Percentiles rank a stretch among this genome's conserved stretches.
Conservation (phyloP, 108 stramenopile genomes). For the Nitzschia sp. region DNA sequence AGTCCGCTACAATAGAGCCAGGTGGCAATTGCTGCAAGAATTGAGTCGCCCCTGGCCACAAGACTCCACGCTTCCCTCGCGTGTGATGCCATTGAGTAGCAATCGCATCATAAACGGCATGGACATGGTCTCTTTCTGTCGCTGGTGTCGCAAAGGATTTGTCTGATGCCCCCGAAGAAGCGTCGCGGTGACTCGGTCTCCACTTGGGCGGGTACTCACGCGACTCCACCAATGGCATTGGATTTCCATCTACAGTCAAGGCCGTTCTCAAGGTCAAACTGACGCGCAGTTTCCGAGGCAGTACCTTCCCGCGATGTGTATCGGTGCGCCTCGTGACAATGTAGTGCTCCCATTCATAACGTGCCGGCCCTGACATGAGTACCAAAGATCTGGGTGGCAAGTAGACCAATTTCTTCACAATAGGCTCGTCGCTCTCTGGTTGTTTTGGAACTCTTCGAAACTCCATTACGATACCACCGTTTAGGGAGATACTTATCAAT, state of each 20-base stretch:
- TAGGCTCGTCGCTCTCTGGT: conserved; percentile 14
- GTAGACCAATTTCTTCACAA: conserved; percentile 66
- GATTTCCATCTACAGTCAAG: conserved; percentile 45
- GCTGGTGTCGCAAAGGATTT: conserved; percentile 62
- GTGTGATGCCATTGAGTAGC: conserved; percentile 98
- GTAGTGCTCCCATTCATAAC: conserved; percentile 87
- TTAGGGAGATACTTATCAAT: conserved; percentile 74
- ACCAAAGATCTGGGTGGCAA: conserved; percentile 73
- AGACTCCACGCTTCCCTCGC: conserved; percentile 89
- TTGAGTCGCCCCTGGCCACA: conserved; percentile 94
- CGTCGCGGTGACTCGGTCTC: conserved; percentile 24
- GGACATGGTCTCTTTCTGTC: conserved; percentile 92
- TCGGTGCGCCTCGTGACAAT: conserved; percentile 89
- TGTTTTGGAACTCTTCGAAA: conserved; percentile 54
- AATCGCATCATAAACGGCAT: conserved; percentile 96
- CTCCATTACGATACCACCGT: conserved; percentile 87
- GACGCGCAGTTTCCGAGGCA: conserved; percentile 67
- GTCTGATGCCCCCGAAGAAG: background rate
- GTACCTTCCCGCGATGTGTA: conserved; percentile 65
- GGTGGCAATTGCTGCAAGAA: conserved; percentile 77
- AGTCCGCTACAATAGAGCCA: conserved; percentile 92
- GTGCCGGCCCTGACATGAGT: conserved; percentile 74
- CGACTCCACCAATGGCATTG: conserved; percentile 59
- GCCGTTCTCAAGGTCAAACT: conserved; percentile 87
- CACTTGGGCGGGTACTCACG: conserved; percentile 65